Evolutionary conservation across 139 green algal genomes (phyloP), one percentile per base, ranked within the genome.

Genomic region (Coccomyxa sp.): DNA sequence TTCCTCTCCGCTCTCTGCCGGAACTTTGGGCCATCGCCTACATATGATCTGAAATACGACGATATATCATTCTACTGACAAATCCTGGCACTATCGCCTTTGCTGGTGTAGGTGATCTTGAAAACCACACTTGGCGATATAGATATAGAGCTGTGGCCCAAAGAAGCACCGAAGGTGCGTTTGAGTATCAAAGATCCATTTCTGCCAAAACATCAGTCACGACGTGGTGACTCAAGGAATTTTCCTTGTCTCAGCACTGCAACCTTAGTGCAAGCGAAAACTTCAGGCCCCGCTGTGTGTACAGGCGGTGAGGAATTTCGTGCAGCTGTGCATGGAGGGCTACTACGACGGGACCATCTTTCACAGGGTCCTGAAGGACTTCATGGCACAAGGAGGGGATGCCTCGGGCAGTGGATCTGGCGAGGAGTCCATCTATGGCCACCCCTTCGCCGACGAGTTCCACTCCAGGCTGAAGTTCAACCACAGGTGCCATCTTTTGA

Each of bases 61-160:
- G 15, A 67, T 23, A 30, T 12, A 79, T 16, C 27, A 27, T 51
- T 51, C 38, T 16, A 27, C 25, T 32, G 18, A 51, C 21, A 30
- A 74, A 63, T 17, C 3, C 57, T 25, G 21, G 59, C 71, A 58
- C 38, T 51, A 3, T 27, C 66, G 15, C 68, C 13, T 17, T 77
- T 31, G n/a, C 0, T 15, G 63, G 27, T 63, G n/a, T 86, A 97
- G 93, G 94, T 97, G 25, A 87, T 98, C 14, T 81, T 99, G 0
- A 88, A 93, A 12, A 99, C 97, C 7, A 96, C 87, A 0, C 68
- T 93, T 14, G 97, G 97, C 27, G 94, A 98, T 38, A 77, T 99
- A 1, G 97, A 99, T 57, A 92, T 99, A 23, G 97, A 99, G 88
- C 90, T 99, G 51, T 99, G 95, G 94, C 81, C 96, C 3, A 98